These are phyloP conservation scores for Amoebophrya sp. DNA, from an alignment of 169 alveolate genomes.

Conservation along the genomic window DNA sequence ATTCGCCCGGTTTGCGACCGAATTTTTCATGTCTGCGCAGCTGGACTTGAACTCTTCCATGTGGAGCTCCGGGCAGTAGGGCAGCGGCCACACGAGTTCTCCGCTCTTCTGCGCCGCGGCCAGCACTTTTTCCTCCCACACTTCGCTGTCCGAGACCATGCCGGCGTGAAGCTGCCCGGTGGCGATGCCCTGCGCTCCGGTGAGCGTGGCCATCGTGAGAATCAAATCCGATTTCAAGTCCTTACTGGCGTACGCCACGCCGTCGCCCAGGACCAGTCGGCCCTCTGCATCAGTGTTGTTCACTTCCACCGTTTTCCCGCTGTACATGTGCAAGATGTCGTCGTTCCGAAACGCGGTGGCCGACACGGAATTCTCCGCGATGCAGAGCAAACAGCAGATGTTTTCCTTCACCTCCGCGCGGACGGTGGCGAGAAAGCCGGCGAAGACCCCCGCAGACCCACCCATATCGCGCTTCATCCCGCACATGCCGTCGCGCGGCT, in stretches of 20 bases:
- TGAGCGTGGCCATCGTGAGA: conserved; percentile 89
- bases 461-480: conserved; percentile 56
- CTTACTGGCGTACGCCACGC: conserved; percentile 82
- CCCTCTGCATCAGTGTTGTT: conserved; percentile 98
- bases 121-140: conserved; percentile 34
- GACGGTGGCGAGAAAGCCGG: conserved; percentile 72
- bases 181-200: conserved; percentile 84
- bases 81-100: background rate
- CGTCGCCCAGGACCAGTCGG: conserved; percentile 91
- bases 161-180: conserved; percentile 60
- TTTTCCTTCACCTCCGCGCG: conserved; percentile 66
- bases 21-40: conserved; percentile 79
- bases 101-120: conserved; percentile 26
- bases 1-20: conserved; percentile 45
- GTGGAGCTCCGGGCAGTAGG: background rate
- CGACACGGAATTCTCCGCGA: conserved; percentile 85
- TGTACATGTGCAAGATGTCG: conserved; percentile 82
- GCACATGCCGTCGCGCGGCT: conserved; percentile 39
- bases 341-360: conserved; percentile 81
- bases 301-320: conserved; percentile 88
- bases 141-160: conserved; percentile 36
- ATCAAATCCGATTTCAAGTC: conserved; percentile 67
- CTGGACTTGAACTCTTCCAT: conserved; percentile 63
- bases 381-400: conserved; percentile 73
- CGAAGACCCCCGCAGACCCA: conserved; percentile 45